Evolutionary conservation across 495 filamentous ascomycete genomes (phyloP).

Genomic region (Hypomontagnella submonticulosa): DNA sequence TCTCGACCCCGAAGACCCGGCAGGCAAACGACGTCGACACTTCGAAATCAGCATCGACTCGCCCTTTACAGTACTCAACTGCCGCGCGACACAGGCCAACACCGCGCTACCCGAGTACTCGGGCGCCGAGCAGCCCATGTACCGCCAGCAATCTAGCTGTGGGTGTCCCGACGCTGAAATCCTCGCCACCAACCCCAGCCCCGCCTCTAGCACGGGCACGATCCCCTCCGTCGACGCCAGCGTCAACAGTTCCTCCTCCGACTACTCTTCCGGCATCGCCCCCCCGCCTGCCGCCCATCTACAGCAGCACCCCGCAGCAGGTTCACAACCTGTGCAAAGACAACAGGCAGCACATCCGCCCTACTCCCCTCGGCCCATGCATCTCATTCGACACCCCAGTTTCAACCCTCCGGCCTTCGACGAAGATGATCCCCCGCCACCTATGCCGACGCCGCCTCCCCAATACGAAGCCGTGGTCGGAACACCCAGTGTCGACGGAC

Average conservation of each 20-base stretch:
- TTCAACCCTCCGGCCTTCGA: constrained; percentile 94
- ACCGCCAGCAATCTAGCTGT: constrained; percentile 68
- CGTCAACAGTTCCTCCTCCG: constrained; percentile 8
- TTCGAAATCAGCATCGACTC: constrained; percentile 99
- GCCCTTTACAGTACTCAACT: constrained; percentile 94
- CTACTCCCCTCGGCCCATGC: constrained; percentile 73
- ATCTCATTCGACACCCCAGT: constrained; percentile 86
- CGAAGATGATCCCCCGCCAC: constrained; percentile 82
- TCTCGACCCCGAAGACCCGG: constrained; percentile 80
- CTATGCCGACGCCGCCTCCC: constrained; percentile 83
- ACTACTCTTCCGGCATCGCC: constrained; percentile 30
- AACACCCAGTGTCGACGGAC: constrained; percentile 76
- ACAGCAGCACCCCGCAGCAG: constrained; percentile 39
- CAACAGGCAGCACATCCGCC: constrained; percentile 27
- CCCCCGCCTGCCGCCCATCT: constrained; percentile 37
- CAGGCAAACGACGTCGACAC: constrained; percentile 81
- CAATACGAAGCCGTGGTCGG: constrained; percentile 88
- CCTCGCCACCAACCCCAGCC: constrained; percentile 51
- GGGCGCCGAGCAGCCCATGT: constrained; percentile 59
- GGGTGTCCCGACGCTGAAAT: constrained; percentile 79
- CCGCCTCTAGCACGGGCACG: constrained; percentile 50
- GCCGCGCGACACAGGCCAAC: constrained; percentile 91
- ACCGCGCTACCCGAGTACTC: constrained; percentile 88
- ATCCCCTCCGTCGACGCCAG: constrained; percentile 36
- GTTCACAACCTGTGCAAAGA: constrained; percentile 45